phyloP scores from a whole-genome alignment of 1,139 yeast genomes.

The Lodderomyces oxycetoniae region DNA sequence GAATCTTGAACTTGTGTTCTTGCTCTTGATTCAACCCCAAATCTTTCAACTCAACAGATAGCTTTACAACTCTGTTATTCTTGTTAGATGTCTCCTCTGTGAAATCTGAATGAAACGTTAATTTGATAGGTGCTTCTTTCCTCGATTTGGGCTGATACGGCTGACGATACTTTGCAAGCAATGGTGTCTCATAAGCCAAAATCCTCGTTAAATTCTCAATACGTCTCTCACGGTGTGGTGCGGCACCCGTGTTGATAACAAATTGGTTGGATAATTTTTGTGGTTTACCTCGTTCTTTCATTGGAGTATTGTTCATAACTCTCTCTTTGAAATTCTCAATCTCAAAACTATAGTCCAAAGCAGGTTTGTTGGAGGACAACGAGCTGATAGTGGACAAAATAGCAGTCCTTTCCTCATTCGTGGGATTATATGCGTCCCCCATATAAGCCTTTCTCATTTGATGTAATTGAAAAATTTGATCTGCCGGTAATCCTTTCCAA shows the following conservation, averaged over 20 bases:
- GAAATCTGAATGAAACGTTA: slow-evolving; percentile 68
- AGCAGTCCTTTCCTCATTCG: slow-evolving; percentile 45
- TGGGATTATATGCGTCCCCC: slow-evolving; percentile 55
- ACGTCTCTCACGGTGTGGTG: slow-evolving; percentile 36
- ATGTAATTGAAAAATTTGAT: slow-evolving; percentile 56
- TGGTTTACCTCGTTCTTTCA: slow-evolving; percentile 35
- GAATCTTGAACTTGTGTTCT: slow-evolving; percentile 68
- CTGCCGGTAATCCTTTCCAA: slow-evolving; percentile 67
- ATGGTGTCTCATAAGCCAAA: slow-evolving; percentile 90
- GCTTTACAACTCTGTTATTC: slow-evolving; percentile 64
- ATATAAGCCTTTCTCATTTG: slow-evolving; percentile 51
- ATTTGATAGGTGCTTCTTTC: slow-evolving; percentile 52
- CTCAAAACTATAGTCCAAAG: slow-evolving; percentile 40
- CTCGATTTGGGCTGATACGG: slow-evolving; percentile 46
- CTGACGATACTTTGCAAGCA: slow-evolving; percentile 69
- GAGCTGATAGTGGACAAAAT: slow-evolving; percentile 40
- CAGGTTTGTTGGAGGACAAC: slow-evolving; percentile 30
- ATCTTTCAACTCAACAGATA: slow-evolving; percentile 50
- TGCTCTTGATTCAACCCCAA: slow-evolving; percentile 51
- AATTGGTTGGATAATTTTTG: slow-evolving; percentile 38
- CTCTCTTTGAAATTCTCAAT: slow-evolving; percentile 45
- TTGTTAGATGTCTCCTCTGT: slow-evolving; percentile 62
- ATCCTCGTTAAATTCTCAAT: slow-evolving; percentile 58
- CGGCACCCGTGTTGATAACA: slow-evolving; percentile 34
- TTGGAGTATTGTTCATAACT: slow-evolving; percentile 43